Percentiles rank a stretch among this genome's conserved stretches.
These are phyloP conservation scores for Poronia punctata DNA, from an alignment of 495 filamentous ascomycete species.

Conservation along the genomic window DNA sequence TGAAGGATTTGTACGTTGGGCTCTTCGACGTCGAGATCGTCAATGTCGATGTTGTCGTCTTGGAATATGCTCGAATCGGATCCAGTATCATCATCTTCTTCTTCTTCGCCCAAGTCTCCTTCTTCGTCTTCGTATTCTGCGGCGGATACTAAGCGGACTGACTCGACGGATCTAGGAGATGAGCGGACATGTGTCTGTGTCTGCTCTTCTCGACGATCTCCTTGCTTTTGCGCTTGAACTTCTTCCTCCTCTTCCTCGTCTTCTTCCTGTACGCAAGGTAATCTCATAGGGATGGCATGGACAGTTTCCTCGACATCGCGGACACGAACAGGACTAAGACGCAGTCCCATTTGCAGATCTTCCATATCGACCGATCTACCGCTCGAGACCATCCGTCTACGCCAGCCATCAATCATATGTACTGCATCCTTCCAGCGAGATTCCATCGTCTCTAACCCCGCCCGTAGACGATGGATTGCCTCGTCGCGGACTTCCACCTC, in stretches of 20 bases:
- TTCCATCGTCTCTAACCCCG: conserved; percentile 90
- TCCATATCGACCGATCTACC: conserved; percentile 78
- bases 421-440: conserved; percentile 82
- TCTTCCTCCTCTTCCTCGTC: conserved; percentile 32
- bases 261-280: conserved; percentile 32
- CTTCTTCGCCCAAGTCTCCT: too few species aligned
- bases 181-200: conserved; percentile 13
- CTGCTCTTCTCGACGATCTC: conserved; percentile 13
- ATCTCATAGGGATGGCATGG: conserved; percentile 26
- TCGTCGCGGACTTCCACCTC: conserved; percentile 85
- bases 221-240: too few species aligned
- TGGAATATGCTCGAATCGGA: conserved; percentile 45
- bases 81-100: conserved; percentile 33
- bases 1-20: conserved; percentile 43
- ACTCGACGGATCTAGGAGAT: conserved; percentile 20
- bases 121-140: conserved; percentile 20
- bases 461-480: conserved; percentile 72
- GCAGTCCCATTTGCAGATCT: conserved; percentile 70
- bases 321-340: conserved; percentile 54
- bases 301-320: conserved; percentile 43
- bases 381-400: conserved; percentile 68
- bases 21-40: conserved; percentile 42
- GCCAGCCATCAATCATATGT: conserved; percentile 87
- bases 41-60: conserved; percentile 43
- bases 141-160: conserved; percentile 28